Conservation (phyloP, 2,329 filamentous ascomycete genomes). For the Fusarium sp. region DNA sequence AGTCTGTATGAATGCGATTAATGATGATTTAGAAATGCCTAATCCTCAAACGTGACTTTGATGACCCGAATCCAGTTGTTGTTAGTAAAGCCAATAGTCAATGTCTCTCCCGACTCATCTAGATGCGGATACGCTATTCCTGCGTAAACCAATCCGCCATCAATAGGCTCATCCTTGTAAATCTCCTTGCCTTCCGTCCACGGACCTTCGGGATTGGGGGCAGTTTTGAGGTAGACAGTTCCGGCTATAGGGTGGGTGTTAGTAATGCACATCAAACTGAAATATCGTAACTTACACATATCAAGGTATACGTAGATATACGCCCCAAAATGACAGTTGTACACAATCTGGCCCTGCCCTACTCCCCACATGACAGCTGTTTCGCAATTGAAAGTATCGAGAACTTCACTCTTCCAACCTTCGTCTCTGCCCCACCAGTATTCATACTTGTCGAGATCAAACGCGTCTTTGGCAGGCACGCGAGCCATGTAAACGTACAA, state of each 20-base stretch:
- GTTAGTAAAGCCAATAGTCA: constrained; percentile 57
- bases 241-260: constrained; percentile 1
- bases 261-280: fast-evolving
- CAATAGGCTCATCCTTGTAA: constrained; percentile 51
- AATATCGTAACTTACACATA: constrained; percentile 15
- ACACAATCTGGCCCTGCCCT: constrained; percentile 56
- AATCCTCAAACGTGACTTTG: constrained; percentile 35
- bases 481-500: constrained; percentile 55
- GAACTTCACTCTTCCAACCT: constrained; percentile 53
- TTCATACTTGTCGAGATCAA: constrained; percentile 54
- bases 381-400: constrained; percentile 51
- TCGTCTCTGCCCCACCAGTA: constrained; percentile 57
- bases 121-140: constrained; percentile 56
- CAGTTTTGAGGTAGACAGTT: constrained; percentile 29
- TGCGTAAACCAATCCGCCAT: constrained; percentile 51
- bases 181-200: constrained; percentile 55
- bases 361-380: constrained; percentile 56
- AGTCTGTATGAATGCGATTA: not conserved
- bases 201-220: constrained; percentile 51
- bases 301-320: constrained; percentile 54
- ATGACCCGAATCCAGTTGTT: constrained; percentile 56
- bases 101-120: constrained; percentile 52
- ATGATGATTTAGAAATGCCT: fast-evolving
- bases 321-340: constrained; percentile 51
- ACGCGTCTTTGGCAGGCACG: constrained; percentile 52